Conservation (phyloP, 345 rosid species). For the Anastatica hierochuntica region DNA sequence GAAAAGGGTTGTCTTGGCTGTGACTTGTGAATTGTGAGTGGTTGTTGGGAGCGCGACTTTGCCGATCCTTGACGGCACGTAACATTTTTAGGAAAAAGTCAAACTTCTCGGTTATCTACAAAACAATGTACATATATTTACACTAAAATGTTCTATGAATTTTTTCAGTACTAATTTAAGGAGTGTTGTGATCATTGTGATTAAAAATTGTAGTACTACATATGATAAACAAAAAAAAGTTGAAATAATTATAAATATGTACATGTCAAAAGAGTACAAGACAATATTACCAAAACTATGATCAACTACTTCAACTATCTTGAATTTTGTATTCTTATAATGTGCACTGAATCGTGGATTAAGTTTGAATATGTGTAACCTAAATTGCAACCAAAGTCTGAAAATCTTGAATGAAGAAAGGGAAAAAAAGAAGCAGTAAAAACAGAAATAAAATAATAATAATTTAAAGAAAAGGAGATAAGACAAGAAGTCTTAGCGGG, state of each 20-base stretch:
- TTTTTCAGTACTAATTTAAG: no score
- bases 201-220: no score
- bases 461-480: not conserved
- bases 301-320: no score
- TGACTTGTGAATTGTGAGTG: constrained; percentile 13
- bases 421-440: no score
- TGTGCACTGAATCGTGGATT: not conserved
- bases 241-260: no score
- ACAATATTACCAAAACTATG: not conserved
- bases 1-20: not conserved
- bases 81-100: constrained; percentile 4
- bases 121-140: not conserved
- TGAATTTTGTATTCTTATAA: not conserved
- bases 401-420: constrained; percentile 4
- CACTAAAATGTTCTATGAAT: no score
- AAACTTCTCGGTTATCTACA: constrained; percentile 18
- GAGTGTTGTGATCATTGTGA: no score
- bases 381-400: constrained; percentile 7
- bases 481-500: constrained; percentile 27
- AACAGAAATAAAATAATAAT: no score
- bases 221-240: no score
- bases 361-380: constrained; percentile 17
- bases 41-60: constrained; percentile 18
- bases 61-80: constrained; percentile 28
- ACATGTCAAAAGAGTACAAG: no score